Evolutionary conservation across 2,329 filamentous ascomycete species (phyloP), one percentile per base, ranked within the genome.

Genomic region (Cordyceps fumosorosea): DNA sequence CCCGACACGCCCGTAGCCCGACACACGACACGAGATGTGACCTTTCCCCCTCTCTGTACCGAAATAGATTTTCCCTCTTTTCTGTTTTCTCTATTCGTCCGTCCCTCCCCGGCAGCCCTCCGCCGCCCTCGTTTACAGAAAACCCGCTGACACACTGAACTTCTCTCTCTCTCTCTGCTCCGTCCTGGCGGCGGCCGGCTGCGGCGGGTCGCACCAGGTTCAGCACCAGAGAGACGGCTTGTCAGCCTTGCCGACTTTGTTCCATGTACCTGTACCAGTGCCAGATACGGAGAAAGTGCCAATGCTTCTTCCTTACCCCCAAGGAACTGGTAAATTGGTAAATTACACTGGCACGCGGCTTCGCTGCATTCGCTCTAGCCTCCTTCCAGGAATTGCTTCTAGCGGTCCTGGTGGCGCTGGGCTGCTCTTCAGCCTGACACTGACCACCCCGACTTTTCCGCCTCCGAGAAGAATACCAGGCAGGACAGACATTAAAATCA

Each of bases 321-420:
- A 48, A 37, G 14, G 45, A 48, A 29, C 29, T 7, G 29, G 26
- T 29, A 29, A 24, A 37, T 37, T 18, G 24, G 47, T 29, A 20
- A n/a, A 55, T 55, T 55, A 55, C 52, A n/a, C 8, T 42, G 52
- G 37, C 52, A 55, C 52, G 52, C 52, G 37, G 34, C 52, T 16
- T 42, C 50, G 29, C 29, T 32, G 18, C 11, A 34, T 52, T 34
- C n/a, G 34, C 34, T 40, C 52, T 55, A 55, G 52, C 22, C 34
- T 24, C 37, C 22, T 44, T 40, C 10, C 16, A 55, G 34, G 22
- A 3, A 12, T 42, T 24, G 20, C 37, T 54, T 55, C 22, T 42
- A 55, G 52, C 37, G 22, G 37, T 34, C 29, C 37, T 22, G 26
- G 52, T 55, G 52, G 52, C 52, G 52, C 52, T 55, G 52, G 52